These are phyloP conservation scores for Naganishia kalamii DNA, from an alignment of 768 basidiomycete species.

Conservation along the genomic window DNA sequence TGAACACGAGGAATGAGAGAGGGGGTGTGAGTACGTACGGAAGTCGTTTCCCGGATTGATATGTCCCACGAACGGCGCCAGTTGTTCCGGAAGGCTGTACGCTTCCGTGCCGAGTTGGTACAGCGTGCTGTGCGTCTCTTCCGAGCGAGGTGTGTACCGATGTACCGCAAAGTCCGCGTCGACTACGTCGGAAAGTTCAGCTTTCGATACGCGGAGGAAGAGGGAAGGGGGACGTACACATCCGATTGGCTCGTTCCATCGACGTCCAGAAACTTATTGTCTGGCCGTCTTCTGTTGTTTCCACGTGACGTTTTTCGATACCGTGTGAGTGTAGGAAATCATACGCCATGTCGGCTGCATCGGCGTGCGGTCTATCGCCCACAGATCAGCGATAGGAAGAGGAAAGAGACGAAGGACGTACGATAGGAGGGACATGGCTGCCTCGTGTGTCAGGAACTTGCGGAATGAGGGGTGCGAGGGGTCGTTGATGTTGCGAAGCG, in stretches of 20 bases:
- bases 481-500: neutral
- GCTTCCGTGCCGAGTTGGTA: neutral
- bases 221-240: neutral
- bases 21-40: neutral
- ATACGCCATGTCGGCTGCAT: neutral
- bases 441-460: neutral
- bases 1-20: neutral
- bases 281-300: constrained; percentile 1
- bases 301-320: neutral
- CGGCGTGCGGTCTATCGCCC: neutral
- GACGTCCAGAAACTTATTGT: neutral
- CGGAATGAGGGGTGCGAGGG: neutral
- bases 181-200: neutral
- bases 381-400: neutral
- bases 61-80: constrained; percentile 9
- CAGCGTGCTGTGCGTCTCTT: neutral
- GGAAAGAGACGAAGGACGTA: neutral
- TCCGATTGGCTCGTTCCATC: constrained; percentile 4
- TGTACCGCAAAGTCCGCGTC: constrained; percentile 10
- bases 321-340: neutral
- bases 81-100: neutral
- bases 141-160: neutral
- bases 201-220: no score
- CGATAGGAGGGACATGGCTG: neutral
- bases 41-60: constrained; percentile 10